phyloP scores from a whole-genome alignment of 495 filamentous ascomycete genomes.

The Penicillium cinerascens region DNA sequence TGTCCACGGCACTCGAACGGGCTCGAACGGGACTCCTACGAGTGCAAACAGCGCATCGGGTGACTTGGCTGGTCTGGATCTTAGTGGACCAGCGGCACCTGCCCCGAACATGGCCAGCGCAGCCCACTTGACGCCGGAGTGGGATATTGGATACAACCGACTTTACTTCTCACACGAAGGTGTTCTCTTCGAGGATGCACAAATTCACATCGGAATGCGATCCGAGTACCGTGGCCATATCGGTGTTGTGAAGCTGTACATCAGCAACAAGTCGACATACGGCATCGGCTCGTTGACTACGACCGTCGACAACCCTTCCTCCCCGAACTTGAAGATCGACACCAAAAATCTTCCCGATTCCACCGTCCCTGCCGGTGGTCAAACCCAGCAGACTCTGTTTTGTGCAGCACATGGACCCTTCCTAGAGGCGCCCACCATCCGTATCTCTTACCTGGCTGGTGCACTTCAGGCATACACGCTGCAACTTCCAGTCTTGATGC shows the following conservation, averaged over 20 bases:
- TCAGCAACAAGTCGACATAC: slow-evolving; percentile 85
- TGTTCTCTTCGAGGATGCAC: slow-evolving; percentile 88
- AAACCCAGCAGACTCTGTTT: slow-evolving; percentile 92
- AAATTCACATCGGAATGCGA: slow-evolving; percentile 88
- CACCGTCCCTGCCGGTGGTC: slow-evolving; percentile 64
- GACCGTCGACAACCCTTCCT: slow-evolving; percentile 76
- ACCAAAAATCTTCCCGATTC: slow-evolving; percentile 86
- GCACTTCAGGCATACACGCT: slow-evolving; percentile 90
- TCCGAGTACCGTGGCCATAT: slow-evolving; percentile 92
- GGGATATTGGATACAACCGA: slow-evolving; percentile 87
- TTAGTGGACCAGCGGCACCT: slow-evolving; percentile 57
- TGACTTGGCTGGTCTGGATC: slow-evolving; percentile 79
- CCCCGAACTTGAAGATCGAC: slow-evolving; percentile 73
- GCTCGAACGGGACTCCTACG: slow-evolving; percentile 40
- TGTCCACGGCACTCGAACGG: slow-evolving; percentile 52
- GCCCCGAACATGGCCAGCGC: slow-evolving; percentile 84
- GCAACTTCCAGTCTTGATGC: slow-evolving; percentile 80
- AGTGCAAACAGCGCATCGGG: slow-evolving; percentile 36
- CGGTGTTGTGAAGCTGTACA: slow-evolving; percentile 93
- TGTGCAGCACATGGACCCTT: slow-evolving; percentile 84
- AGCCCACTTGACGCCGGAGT: slow-evolving; percentile 88
- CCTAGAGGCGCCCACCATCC: slow-evolving; percentile 79
- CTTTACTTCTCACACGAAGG: slow-evolving; percentile 78
- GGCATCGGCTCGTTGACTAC: slow-evolving; percentile 87
- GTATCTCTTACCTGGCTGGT: slow-evolving; percentile 90